Conservation (phyloP, 148 eudicot species). For the Silene conica region DNA sequence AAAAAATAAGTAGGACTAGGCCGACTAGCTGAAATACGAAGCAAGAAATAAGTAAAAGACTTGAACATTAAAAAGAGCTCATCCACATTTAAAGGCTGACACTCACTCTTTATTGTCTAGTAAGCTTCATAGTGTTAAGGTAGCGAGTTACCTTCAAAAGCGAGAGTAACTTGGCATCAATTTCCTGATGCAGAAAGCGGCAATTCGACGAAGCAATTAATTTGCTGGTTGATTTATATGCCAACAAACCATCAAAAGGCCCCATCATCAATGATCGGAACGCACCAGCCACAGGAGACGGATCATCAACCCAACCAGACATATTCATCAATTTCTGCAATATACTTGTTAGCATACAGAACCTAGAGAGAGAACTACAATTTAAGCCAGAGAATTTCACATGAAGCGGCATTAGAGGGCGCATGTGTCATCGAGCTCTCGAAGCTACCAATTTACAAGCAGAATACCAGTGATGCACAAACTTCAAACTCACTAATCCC, state of each 20-base stretch:
- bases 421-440: background rate
- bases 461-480: background rate
- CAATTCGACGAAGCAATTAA: conserved; percentile 67
- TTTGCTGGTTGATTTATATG: conserved; percentile 67
- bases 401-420: conserved; percentile 1
- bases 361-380: conserved; percentile 15
- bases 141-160: conserved; percentile 67
- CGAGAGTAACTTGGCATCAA: conserved; percentile 72
- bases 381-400: background rate
- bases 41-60: background rate
- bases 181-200: conserved; percentile 59
- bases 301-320: conserved; percentile 79
- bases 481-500: background rate
- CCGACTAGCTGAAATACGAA: background rate
- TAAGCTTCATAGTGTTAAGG: background rate
- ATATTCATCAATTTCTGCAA: conserved; percentile 76
- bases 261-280: conserved; percentile 48
- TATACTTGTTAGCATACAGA: conserved; percentile 30
- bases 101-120: background rate
- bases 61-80: background rate
- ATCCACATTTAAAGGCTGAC: background rate
- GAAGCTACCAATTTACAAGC: background rate
- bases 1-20: background rate
- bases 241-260: conserved; percentile 54
- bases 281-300: conserved; percentile 69